A percentile compares a stretch with the other conserved stretches of the same genome.
Conservation (phyloP, 2,329 filamentous ascomycete genomes). For the Colletotrichum chlorophyti region DNA sequence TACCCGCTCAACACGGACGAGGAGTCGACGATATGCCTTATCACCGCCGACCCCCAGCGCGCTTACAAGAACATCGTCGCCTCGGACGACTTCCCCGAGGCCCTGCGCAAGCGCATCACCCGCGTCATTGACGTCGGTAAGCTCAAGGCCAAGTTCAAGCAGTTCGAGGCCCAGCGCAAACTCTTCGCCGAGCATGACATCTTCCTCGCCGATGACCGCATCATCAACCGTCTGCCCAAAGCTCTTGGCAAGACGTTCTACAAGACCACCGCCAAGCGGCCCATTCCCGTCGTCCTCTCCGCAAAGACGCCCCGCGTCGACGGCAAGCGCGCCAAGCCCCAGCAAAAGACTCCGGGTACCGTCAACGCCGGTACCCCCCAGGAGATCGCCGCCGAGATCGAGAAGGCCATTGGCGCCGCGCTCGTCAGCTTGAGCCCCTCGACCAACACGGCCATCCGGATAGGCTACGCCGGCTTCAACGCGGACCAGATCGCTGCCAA, state of each 20-base stretch:
- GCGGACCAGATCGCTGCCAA: constrained; percentile 83
- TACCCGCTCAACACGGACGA: constrained; percentile 75
- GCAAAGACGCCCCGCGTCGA: constrained; percentile 67
- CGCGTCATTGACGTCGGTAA: constrained; percentile 84
- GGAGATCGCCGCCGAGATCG: constrained; percentile 80
- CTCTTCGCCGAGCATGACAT: constrained; percentile 87
- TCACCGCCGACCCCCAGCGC: constrained; percentile 82
- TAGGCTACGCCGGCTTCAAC: constrained; percentile 78
- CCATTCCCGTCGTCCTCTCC: constrained; percentile 79
- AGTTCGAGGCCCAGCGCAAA: constrained; percentile 86
- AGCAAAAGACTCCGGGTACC: constrained; percentile 54
- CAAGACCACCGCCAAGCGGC: constrained; percentile 81
- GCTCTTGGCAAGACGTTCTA: constrained; percentile 92
- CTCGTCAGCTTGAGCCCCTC: constrained; percentile 81
- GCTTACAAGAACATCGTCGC: constrained; percentile 85
- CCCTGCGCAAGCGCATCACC: constrained; percentile 71
- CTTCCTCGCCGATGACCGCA: constrained; percentile 91
- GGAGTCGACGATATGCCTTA: constrained; percentile 79
- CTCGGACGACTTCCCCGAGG: constrained; percentile 72
- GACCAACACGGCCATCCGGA: constrained; percentile 79
- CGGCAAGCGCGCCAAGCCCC: constrained; percentile 62
- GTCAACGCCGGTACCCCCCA: constrained; percentile 61
- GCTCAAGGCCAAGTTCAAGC: constrained; percentile 81
- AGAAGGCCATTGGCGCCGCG: constrained; percentile 77
- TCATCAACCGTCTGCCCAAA: constrained; percentile 68